Evolutionary conservation across 1,284 basidiomycete genomes (phyloP).

Genomic region (Clitocybe nebularis): DNA sequence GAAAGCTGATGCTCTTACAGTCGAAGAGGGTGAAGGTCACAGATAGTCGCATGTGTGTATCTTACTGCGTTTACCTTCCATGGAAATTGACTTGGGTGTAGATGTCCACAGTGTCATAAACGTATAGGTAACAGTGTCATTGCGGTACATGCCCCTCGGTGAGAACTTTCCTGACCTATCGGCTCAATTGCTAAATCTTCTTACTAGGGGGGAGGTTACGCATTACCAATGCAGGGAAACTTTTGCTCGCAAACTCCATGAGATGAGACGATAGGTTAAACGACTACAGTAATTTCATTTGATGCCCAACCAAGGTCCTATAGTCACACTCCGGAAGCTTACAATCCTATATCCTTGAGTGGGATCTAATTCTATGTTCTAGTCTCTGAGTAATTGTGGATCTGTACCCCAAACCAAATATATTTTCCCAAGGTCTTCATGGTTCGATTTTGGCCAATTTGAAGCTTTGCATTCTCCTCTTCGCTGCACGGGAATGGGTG

Average conservation of each 20-base stretch:
- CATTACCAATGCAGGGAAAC: constrained; percentile 90
- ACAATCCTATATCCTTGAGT: no score
- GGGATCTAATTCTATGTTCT: no score
- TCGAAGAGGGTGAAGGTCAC: constrained; percentile 84
- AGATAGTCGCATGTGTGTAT: constrained; percentile 82
- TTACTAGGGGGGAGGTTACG: constrained; percentile 81
- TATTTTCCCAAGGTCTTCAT: no score
- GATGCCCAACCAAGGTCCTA: no score
- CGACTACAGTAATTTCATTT: no score
- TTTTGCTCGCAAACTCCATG: constrained; percentile 61
- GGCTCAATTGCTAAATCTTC: constrained; percentile 9
- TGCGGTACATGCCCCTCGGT: constrained; percentile 87
- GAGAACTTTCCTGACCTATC: constrained; percentile 19
- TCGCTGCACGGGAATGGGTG: constrained; percentile 63
- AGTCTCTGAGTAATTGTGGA: no score
- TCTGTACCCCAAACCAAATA: no score
- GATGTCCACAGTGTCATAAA: constrained; percentile 95
- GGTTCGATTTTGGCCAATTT: constrained; percentile 37
- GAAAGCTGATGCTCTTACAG: constrained; percentile 73
- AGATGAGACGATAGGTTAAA: constrained; percentile 26
- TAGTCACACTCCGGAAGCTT: no score
- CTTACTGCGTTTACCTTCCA: constrained; percentile 2
- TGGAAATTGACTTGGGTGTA: constrained; percentile 27
- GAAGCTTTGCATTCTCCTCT: constrained; percentile 47
- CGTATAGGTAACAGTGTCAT: constrained; percentile 92